phyloP scores from a whole-genome alignment of 306 rosid genomes.

The Casuarina cunninghamiana region DNA sequence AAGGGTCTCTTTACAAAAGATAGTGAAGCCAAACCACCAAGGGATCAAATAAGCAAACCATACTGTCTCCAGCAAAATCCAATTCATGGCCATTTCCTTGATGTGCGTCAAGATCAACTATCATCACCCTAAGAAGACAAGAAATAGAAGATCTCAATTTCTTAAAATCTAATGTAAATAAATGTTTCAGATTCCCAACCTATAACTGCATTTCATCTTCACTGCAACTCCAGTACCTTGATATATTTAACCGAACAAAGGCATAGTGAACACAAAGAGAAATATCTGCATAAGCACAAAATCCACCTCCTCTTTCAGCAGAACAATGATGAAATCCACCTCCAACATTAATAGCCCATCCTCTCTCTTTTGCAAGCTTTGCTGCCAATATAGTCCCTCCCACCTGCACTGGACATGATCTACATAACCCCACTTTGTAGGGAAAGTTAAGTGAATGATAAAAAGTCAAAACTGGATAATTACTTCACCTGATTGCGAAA shows the following conservation, averaged over 20 bases:
- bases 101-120: conserved; percentile 97
- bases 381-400: conserved; percentile 91
- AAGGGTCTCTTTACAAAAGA: conserved; percentile 18
- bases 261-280: conserved; percentile 82
- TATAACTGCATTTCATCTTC: neutral
- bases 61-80: conserved; percentile 77
- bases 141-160: conserved; percentile 9
- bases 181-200: conserved; percentile 23
- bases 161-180: conserved; percentile 6
- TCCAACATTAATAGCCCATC: conserved; percentile 96
- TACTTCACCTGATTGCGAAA: conserved; percentile 74
- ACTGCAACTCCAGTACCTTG: conserved; percentile 53
- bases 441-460: conserved; percentile 5
- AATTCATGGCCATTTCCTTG: conserved; percentile 96
- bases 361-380: conserved; percentile 87
- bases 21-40: conserved; percentile 31
- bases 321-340: conserved; percentile 98
- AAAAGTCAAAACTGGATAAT: neutral
- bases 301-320: conserved; percentile 82
- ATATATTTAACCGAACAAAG: conserved; percentile 65
- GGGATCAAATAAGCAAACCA: conserved; percentile 33
- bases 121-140: conserved; percentile 72
- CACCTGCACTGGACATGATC: conserved; percentile 48
- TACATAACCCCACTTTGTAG: conserved; percentile 8
- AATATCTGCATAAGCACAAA: conserved; percentile 88